Evolutionary conservation across 805 yeast genomes (phyloP).

Genomic region (Candida germanica): DNA sequence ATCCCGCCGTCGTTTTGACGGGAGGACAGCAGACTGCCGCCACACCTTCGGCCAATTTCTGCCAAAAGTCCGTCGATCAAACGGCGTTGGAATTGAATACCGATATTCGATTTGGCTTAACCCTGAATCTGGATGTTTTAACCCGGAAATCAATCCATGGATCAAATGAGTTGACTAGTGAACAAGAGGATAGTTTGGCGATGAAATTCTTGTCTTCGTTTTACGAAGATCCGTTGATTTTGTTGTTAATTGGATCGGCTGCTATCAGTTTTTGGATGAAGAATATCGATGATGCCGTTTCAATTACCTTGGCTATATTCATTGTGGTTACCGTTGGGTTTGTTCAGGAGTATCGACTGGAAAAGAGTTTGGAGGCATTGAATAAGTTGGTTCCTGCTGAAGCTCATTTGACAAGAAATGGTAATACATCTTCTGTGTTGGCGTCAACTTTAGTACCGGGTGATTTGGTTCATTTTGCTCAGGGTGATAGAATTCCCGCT

Average conservation of each 20-base stretch:
- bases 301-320: conserved; percentile 85
- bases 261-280: conserved; percentile 86
- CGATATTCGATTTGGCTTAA: conserved; percentile 56
- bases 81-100: conserved; percentile 63
- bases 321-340: conserved; percentile 97
- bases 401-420: conserved; percentile 85
- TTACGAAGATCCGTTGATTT: conserved; percentile 86
- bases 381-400: conserved; percentile 95
- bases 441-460: conserved; percentile 94
- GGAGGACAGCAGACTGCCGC: too few relatives aligned
- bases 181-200: conserved; percentile 74
- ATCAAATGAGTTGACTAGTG: conserved; percentile 68
- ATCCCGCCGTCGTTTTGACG: conserved; percentile 3
- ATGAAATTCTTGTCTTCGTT: conserved; percentile 76
- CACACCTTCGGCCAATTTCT: conserved; percentile 63
- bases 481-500: conserved; percentile 97
- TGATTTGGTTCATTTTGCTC: conserved; percentile 81
- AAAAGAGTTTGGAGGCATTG: conserved; percentile 88
- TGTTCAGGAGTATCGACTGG: conserved; percentile 95
- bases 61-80: conserved; percentile 62
- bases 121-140: conserved; percentile 65
- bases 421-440: conserved; percentile 71
- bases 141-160: conserved; percentile 78
- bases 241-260: conserved; percentile 88
- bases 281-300: conserved; percentile 93